Base-by-base conservation (phyloP, 805 yeast species). In the Saturnispora silvae region DNA sequence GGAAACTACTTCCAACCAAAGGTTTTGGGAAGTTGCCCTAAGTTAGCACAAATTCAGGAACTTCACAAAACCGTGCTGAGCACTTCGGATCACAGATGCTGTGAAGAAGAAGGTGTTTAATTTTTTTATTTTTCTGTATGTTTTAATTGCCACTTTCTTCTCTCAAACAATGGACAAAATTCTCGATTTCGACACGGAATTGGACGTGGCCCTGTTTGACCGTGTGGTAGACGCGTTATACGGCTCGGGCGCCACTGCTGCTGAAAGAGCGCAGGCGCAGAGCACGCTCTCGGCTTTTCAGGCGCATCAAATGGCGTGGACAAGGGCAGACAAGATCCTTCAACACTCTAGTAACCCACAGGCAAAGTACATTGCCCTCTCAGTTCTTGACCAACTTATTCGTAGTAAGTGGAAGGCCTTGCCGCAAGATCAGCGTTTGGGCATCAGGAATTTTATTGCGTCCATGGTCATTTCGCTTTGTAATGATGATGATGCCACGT, bases 301-400 rank as follows among this genome's bases (percentile, higher is more conserved):
- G 60, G 94, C 85, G 44, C 81, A 86, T 57, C 94, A 92, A 3
- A 95, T 89, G 50, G 80, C 96, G 19, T 92, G 99, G 99, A 84
- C 81, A 47, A 73, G 81, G 40, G 92, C 94, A 24, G 97, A 89
- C 52, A 76, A 81, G 57, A 87, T 92, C 42, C 68, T 92, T 46
- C 86, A 87, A 47, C 68, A 65, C 44, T 77, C 94, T 3, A 63
- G 65, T 34, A 81, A 86, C 55, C 68, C 95, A 28, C 95, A 92
- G 60, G 71, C 95, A 23, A 92, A 92, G 61, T 89, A 81, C 59
- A 81, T 92, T 57, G 98, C 96, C 7, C 67, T 92, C 40, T 77
- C 94, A 18, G 82, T 92, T 43, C 66, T 92, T 51, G 95, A 92
- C 61, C 85, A 82, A 51, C 70, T 92, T 53, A 87, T 92, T 55